Percentiles rank a stretch among this genome's conserved stretches.
Evolutionary conservation across 2,329 filamentous ascomycete species (phyloP).

Genomic region (Rhynchosporium agropyri): DNA sequence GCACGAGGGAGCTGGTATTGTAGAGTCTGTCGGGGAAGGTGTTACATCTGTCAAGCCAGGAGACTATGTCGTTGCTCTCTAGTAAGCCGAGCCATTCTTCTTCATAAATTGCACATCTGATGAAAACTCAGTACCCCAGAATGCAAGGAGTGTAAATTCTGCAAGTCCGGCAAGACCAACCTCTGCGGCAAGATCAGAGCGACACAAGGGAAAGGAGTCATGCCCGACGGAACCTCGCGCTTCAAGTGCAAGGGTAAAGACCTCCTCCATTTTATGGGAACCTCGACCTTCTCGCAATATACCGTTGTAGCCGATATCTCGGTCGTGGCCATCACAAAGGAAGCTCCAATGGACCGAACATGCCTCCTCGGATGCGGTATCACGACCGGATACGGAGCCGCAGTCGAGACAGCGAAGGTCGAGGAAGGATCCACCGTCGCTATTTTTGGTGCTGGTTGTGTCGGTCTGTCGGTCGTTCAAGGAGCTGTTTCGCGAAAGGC

Average conservation of each 20-base stretch:
- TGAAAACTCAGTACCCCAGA: constrained; percentile 75
- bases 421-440: constrained; percentile 89
- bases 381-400: constrained; percentile 96
- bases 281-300: constrained; percentile 98
- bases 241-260: constrained; percentile 96
- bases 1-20: constrained; percentile 88
- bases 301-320: constrained; percentile 98
- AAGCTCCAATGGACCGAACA: constrained; percentile 93
- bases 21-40: constrained; percentile 91
- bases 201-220: constrained; percentile 92
- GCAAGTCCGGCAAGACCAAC: constrained; percentile 99
- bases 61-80: constrained; percentile 88
- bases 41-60: constrained; percentile 93
- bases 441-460: constrained; percentile 93
- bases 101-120: constrained; percentile 17
- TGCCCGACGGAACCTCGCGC: constrained; percentile 94
- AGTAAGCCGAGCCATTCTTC: constrained; percentile 57
- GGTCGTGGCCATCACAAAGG: constrained; percentile 86
- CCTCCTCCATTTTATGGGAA: constrained; percentile 98
- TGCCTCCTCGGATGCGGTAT: constrained; percentile 97
- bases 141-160: constrained; percentile 98
- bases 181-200: constrained; percentile 98
- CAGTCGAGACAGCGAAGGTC: constrained; percentile 87
- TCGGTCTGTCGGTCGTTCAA: constrained; percentile 93
- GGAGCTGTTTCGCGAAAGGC: constrained; percentile 68